Evolutionary conservation across 1,139 yeast species (phyloP), one percentile per base, ranked within the genome.

Genomic region (Scheffersomyces illinoinensis): DNA sequence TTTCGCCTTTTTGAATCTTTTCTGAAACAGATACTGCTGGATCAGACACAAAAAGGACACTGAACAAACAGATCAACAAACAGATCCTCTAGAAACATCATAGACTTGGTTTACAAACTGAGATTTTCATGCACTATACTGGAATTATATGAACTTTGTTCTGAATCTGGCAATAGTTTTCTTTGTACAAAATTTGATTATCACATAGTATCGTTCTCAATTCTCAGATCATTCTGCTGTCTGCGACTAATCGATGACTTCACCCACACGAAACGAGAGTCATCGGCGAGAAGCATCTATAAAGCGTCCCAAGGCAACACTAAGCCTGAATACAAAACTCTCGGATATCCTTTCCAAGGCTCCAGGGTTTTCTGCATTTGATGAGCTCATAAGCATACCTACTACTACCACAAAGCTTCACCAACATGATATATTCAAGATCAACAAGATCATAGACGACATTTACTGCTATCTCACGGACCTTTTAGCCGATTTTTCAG

Each of bases 281-380:
- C 43, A 33, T 33, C 43, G 43, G 43, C 43, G 17, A 33, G 17
- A 33, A 33, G 12, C 43, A 33, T 10, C 43, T 10, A 33, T 33
- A 33, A 33, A 33, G 10, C 43, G 43, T 33, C 17, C 43, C 43
- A 33, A 12, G 10, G 7, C 43, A 12, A 12, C 4, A 33, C 43
- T 33, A 33, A 33, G 10, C 12, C 43, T 10, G 10, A 33, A 33
- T 33, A 10, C 43, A 12, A 48, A 48, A 19, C 62, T 68, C n/a
- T 62, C 69, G 17, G 68, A 65, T 39, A 60, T 68, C 47, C 60
- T 69, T 48, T 63, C 58, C 23, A 56, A 62, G 17, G 68, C 70
- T 14, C 77, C 77, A 10, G 57, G 62, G 33, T 77, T 76, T 58
- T 69, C 77, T n/a, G 70, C 74, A 57, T 72, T 76, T 59, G 76